Evolutionary conservation across 352 stramenopile species (phyloP).

Genomic region (Globisporangium solare): DNA sequence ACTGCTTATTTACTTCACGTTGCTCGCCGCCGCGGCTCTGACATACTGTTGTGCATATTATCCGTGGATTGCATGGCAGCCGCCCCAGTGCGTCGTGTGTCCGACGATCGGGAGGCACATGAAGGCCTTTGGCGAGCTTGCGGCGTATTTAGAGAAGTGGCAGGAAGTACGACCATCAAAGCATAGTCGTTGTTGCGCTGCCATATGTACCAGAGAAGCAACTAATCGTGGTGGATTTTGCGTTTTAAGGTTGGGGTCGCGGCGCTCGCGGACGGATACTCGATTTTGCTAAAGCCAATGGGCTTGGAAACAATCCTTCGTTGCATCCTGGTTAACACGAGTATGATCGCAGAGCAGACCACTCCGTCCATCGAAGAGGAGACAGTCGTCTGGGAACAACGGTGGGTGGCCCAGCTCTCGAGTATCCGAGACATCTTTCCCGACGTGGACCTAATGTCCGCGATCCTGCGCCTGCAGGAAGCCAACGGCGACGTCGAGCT

Average conservation of each 20-base stretch:
- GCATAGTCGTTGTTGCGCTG: slow-evolving; percentile 23
- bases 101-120: slow-evolving; percentile 20
- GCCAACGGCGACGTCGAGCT: slow-evolving; percentile 80
- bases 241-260: slow-evolving; percentile 59
- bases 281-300: slow-evolving; percentile 55
- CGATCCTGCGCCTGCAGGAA: slow-evolving; percentile 69
- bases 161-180: slow-evolving; percentile 33
- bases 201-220: too few species aligned
- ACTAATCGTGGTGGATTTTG: too few species aligned
- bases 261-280: slow-evolving; percentile 27
- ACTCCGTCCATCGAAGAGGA: slow-evolving; percentile 25
- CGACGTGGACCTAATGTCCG: slow-evolving; percentile 28
- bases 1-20: not conserved
- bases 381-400: slow-evolving; percentile 45
- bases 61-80: slow-evolving; percentile 18
- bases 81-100: slow-evolving; percentile 42
- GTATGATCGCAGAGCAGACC: slow-evolving; percentile 34
- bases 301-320: too few species aligned
- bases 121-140: slow-evolving; percentile 38
- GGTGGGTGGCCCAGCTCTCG: slow-evolving; percentile 65
- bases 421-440: slow-evolving; percentile 80
- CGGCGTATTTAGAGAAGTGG: slow-evolving; percentile 42
- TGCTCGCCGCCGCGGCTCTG: too few species aligned
- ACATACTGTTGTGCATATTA: too few species aligned
- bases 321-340: slow-evolving; percentile 14